Evolutionary conservation across 805 yeast genomes (phyloP).

Genomic region (Maudiozyma serrabonitensis): DNA sequence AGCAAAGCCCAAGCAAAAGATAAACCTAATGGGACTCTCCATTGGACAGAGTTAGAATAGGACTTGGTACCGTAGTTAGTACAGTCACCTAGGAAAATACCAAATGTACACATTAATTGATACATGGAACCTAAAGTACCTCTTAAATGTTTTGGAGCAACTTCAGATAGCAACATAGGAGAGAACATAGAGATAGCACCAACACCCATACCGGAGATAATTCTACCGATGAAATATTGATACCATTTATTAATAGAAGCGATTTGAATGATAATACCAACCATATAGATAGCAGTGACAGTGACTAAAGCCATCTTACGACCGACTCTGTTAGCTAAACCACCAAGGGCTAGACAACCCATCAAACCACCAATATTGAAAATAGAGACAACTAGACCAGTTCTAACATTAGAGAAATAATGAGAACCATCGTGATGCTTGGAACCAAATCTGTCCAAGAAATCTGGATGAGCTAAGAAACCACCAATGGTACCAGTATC

Average conservation of each 20-base stretch:
- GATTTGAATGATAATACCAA: conserved; percentile 53
- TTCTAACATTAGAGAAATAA: conserved; percentile 35
- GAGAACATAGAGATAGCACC: conserved; percentile 70
- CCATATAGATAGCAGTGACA: conserved; percentile 50
- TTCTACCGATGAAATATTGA: conserved; percentile 55
- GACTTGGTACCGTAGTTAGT: conserved; percentile 55
- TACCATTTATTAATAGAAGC: conserved; percentile 44
- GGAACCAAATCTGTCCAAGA: conserved; percentile 42
- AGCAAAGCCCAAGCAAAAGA: conserved; percentile 37
- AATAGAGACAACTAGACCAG: conserved; percentile 43
- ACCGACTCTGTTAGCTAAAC: conserved; percentile 51
- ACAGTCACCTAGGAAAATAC: conserved; percentile 70
- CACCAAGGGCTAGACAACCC: conserved; percentile 68
- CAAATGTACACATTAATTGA: conserved; percentile 60
- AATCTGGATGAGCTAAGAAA: conserved; percentile 52
- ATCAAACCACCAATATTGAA: conserved; percentile 63
- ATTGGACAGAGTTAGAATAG: conserved; percentile 56
- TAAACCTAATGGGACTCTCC: conserved; percentile 64
- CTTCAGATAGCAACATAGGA: conserved; percentile 52
- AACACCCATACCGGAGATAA: conserved; percentile 66
- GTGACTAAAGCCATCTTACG: conserved; percentile 54
- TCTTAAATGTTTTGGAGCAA: conserved; percentile 42
- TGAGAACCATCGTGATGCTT: conserved; percentile 30
- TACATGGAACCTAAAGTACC: conserved; percentile 21
- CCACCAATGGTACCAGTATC: conserved; percentile 51